phyloP scores from a whole-genome alignment of 2,329 filamentous ascomycete species.

The Sporothrix pallida region DNA sequence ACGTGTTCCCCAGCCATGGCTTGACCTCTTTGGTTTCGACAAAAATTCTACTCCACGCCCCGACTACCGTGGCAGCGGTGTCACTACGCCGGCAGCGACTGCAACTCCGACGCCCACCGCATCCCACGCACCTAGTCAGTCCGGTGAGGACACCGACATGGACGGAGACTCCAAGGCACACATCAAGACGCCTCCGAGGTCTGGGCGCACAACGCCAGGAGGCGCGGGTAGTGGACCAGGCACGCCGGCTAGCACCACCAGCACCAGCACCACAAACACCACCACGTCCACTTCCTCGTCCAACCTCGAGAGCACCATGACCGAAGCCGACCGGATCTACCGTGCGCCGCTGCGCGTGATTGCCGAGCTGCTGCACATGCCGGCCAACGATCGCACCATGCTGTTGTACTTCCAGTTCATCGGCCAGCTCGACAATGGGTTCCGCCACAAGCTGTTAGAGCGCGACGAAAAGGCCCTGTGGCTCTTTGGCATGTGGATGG shows the following conservation, averaged over 20 bases:
- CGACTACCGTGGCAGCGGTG: constrained; percentile 17
- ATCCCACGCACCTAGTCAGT: not conserved
- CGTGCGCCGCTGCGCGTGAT: constrained; percentile 38
- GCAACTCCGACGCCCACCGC: not conserved
- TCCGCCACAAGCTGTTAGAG: constrained; percentile 35
- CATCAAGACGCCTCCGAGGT: not conserved
- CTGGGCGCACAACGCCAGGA: not conserved
- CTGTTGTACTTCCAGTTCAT: constrained; percentile 39
- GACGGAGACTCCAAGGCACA: not conserved
- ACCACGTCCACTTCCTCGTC: not conserved
- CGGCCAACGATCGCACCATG: constrained; percentile 34
- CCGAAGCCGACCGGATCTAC: constrained; percentile 36
- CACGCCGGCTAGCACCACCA: not conserved
- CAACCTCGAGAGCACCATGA: not conserved
- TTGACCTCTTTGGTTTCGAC: constrained; percentile 37
- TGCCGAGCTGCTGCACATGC: constrained; percentile 36
- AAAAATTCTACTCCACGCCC: constrained; percentile 11
- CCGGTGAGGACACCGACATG: constrained; percentile 1
- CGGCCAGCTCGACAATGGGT: constrained; percentile 36
- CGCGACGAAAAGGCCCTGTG: constrained; percentile 40
- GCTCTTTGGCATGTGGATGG: constrained; percentile 42
- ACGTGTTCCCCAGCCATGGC: constrained; percentile 37
- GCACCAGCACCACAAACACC: not conserved
- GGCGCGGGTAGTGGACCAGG: not conserved
- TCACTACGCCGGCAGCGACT: constrained; percentile 16